Conservation (phyloP, 495 filamentous ascomycete genomes). For the Aspergillus sparsus region DNA sequence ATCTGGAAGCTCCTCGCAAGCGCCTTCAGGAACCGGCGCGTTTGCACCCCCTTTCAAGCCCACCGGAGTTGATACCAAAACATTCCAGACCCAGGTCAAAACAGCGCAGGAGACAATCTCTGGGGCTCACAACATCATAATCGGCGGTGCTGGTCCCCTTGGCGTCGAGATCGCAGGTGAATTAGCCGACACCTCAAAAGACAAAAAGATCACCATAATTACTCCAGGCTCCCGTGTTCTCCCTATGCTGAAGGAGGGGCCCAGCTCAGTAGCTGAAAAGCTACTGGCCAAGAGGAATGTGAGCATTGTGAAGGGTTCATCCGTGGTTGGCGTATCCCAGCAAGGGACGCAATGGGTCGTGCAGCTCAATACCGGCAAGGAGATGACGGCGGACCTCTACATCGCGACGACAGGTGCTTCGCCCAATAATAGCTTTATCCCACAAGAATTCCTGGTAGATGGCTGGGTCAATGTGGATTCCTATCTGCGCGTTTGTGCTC, state of each 20-base stretch:
- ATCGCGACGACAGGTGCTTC: constrained; percentile 61
- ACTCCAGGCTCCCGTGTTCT: constrained; percentile 38
- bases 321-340: constrained; percentile 15
- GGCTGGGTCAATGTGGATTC: constrained; percentile 60
- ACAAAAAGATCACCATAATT: constrained; percentile 49
- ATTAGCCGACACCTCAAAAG: constrained; percentile 50
- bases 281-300: constrained; percentile 30
- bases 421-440: constrained; percentile 63
- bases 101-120: constrained; percentile 48
- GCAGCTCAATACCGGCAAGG: constrained; percentile 43
- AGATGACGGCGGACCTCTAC: constrained; percentile 56
- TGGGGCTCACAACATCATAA: constrained; percentile 58
- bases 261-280: constrained; percentile 30
- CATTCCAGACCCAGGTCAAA: constrained; percentile 40
- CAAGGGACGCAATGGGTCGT: constrained; percentile 30
- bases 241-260: constrained; percentile 30
- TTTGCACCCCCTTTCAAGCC: constrained; percentile 57
- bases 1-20: constrained; percentile 47
- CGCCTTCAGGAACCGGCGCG: constrained; percentile 36
- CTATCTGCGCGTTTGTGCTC: constrained; percentile 50
- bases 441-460: constrained; percentile 48
- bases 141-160: constrained; percentile 68
- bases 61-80: constrained; percentile 39
- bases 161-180: constrained; percentile 67
- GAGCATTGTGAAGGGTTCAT: constrained; percentile 21